These are phyloP conservation scores for Schwanniomyces occidentalis DNA, from an alignment of 805 yeast genomes.

Conservation along the genomic window DNA sequence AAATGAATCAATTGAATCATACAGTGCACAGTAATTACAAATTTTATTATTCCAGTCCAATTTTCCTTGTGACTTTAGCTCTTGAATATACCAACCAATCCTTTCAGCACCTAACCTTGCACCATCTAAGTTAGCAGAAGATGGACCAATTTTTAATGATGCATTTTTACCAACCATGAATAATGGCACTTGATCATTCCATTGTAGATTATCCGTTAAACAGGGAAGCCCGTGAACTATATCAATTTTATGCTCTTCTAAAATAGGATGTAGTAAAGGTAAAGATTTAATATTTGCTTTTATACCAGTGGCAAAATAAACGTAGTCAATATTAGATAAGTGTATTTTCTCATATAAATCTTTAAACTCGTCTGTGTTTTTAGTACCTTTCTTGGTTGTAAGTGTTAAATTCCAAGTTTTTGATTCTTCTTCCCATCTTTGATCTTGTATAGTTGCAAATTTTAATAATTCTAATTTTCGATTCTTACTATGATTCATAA, in stretches of 20 bases:
- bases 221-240: conserved; percentile 41
- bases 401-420: conserved; percentile 25
- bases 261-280: conserved; percentile 29
- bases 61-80: conserved; percentile 11
- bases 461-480: conserved; percentile 32
- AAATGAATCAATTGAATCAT: conserved; percentile 1
- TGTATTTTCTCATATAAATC: conserved; percentile 1
- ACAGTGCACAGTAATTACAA: conserved; percentile 3
- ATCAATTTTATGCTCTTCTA: conserved; percentile 27
- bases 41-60: conserved; percentile 9
- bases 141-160: conserved; percentile 42
- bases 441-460: conserved; percentile 24
- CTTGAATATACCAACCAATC: conserved; percentile 39
- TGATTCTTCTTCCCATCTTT: conserved; percentile 23
- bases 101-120: conserved; percentile 48
- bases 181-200: conserved; percentile 39
- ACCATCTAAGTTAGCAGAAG: conserved; percentile 48
- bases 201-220: conserved; percentile 44
- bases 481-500: conserved; percentile 26
- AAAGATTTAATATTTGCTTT: conserved; percentile 27
- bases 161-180: conserved; percentile 47
- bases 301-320: conserved; percentile 45
- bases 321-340: conserved; percentile 27
- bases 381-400: conserved; percentile 5
- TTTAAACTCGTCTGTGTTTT: not conserved